Conservation (phyloP, 257 asterid genomes). For the Phtheirospermum japonicum region DNA sequence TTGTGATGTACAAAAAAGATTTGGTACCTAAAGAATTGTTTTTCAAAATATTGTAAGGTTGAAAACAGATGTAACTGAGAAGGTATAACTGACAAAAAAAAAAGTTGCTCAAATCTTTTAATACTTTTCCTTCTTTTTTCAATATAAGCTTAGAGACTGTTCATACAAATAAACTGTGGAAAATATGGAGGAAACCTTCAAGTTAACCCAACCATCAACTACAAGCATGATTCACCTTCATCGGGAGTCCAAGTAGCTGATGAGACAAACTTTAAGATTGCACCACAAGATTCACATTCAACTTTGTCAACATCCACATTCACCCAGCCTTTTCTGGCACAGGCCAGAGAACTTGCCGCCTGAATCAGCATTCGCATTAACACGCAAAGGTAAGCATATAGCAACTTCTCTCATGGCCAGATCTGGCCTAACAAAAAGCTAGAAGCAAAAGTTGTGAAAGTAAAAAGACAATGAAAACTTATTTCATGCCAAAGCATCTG, state of each 20-base stretch:
- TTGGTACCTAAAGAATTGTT: conserved; percentile 1
- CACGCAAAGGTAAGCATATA: conserved; percentile 25
- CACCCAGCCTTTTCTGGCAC: conserved; percentile 99
- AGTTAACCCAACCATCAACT: conserved; percentile 27
- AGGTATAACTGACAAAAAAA: not conserved
- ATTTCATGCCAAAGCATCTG: not conserved
- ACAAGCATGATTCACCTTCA: conserved; percentile 63
- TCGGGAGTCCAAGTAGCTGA: conserved; percentile 64
- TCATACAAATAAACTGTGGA: conserved; percentile 23
- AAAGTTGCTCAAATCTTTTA: not conserved
- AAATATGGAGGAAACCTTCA: conserved; percentile 15
- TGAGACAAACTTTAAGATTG: conserved; percentile 57
- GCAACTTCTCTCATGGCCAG: conserved; percentile 12
- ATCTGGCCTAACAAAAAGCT: conserved; percentile 14
- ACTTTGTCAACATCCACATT: conserved; percentile 78
- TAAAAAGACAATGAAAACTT: conserved; percentile 7
- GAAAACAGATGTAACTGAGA: not conserved
- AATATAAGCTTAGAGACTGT: conserved; percentile 1
- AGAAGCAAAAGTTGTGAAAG: conserved; percentile 17
- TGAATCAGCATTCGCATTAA: conserved; percentile 34
- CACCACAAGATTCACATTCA: conserved; percentile 96
- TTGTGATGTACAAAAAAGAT: not conserved
- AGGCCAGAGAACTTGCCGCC: conserved; percentile 89
- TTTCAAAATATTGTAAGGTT: not conserved
- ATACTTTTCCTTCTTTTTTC: conserved; percentile 1